Conservation (phyloP, 768 basidiomycete species). For the Paxillus rubicundulus region DNA sequence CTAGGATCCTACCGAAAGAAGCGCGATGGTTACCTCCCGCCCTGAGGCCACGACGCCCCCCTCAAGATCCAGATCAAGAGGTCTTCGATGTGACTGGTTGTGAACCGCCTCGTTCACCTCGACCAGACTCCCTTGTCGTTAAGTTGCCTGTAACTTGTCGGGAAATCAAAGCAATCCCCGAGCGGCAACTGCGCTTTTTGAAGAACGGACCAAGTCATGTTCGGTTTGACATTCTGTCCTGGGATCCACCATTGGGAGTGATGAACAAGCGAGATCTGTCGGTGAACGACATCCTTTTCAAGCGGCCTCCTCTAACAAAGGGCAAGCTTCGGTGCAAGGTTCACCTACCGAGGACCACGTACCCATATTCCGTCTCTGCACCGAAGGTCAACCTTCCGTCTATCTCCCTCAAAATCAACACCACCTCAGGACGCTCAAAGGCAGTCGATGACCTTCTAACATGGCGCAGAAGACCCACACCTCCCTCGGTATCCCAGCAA, state of each 20-base stretch:
- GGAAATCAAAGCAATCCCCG: constrained; percentile 44
- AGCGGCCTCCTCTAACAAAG: constrained; percentile 34
- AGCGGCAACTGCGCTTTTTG: constrained; percentile 46
- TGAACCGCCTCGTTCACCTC: constrained; percentile 50
- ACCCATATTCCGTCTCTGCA: constrained; percentile 7
- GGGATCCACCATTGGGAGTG: constrained; percentile 66
- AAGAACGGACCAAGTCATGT: constrained; percentile 36
- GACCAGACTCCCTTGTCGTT: constrained; percentile 39
- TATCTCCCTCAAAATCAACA: constrained; percentile 16
- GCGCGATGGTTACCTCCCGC: constrained; percentile 58
- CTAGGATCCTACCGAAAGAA: constrained; percentile 34
- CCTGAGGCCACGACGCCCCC: constrained; percentile 36
- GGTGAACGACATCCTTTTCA: constrained; percentile 65
- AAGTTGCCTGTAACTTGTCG: constrained; percentile 47
- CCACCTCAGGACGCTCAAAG: constrained; percentile 27
- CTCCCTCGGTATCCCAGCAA: constrained; percentile 15
- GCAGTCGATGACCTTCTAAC: constrained; percentile 34
- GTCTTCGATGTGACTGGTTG: constrained; percentile 44
- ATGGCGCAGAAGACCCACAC: constrained; percentile 38
- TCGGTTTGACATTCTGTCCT: constrained; percentile 67
- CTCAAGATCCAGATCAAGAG: constrained; percentile 41
- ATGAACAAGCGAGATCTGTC: constrained; percentile 61
- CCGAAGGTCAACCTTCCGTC: constrained; percentile 43
- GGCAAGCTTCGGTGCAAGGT: constrained; percentile 37
- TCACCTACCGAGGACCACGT: constrained; percentile 30